phyloP scores from a whole-genome alignment of 208 protist species.

The Endotrypanum monterogeii region DNA sequence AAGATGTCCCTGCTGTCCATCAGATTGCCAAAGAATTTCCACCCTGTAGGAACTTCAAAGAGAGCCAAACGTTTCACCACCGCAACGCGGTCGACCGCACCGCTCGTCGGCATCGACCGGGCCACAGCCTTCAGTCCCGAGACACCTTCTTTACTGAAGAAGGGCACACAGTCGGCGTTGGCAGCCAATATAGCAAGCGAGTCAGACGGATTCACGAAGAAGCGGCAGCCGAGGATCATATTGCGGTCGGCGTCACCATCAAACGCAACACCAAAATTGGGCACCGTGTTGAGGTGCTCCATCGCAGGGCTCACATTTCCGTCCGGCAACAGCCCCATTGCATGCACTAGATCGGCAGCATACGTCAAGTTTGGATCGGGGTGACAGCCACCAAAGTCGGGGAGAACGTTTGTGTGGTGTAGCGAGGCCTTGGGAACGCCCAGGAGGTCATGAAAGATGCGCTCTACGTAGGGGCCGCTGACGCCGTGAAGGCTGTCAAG shows the following conservation, averaged over 20 bases:
- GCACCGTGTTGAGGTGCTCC: slow-evolving; percentile 27
- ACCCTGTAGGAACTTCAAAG: slow-evolving; percentile 96
- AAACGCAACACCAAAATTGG: slow-evolving; percentile 95
- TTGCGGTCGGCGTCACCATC: slow-evolving; percentile 99
- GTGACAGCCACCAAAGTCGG: slow-evolving; percentile 96
- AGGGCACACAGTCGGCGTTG: slow-evolving; percentile 93
- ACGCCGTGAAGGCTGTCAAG: slow-evolving; percentile 96
- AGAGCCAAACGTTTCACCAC: slow-evolving; percentile 55
- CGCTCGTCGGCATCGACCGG: slow-evolving; percentile 96
- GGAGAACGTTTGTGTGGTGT: slow-evolving; percentile 57
- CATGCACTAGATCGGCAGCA: slow-evolving; percentile 91
- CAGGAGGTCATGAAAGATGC: slow-evolving; percentile 93
- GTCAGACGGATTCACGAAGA: slow-evolving; percentile 98
- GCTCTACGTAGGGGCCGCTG: slow-evolving; percentile 93
- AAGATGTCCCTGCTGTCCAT: slow-evolving; percentile 94
- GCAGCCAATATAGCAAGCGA: slow-evolving; percentile 96
- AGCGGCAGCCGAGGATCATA: slow-evolving; percentile 96
- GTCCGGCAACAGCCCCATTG: slow-evolving; percentile 83
- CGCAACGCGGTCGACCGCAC: slow-evolving; percentile 93
- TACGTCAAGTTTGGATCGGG: slow-evolving; percentile 99
- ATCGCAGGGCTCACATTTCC: slow-evolving; percentile 37
- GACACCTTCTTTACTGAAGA: slow-evolving; percentile 57
- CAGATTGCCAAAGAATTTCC: slow-evolving; percentile 99
- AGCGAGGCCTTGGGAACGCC: slow-evolving; percentile 65
- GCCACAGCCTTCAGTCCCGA: slow-evolving; percentile 88